Base-by-base conservation (phyloP, 1,284 basidiomycete species). In the Leccinum idahoense region DNA sequence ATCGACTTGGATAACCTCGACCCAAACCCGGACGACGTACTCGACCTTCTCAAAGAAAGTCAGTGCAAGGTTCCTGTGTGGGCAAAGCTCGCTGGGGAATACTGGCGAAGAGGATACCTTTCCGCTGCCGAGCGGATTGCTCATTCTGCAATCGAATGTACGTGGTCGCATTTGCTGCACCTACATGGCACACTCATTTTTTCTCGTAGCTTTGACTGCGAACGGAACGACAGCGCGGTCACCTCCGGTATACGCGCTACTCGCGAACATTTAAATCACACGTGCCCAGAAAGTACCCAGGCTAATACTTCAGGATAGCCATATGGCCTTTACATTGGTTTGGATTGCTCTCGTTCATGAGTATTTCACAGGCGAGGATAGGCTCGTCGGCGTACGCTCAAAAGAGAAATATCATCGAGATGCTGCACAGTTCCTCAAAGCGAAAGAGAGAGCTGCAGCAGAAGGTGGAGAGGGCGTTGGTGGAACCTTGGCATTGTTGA, bases 221-320 rank as follows among this genome's bases (percentile, higher is more conserved):
- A 83, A 82, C 63, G 82, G 80, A 11, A 77, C 77, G 12, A 73
- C 75, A 3, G 71, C 79, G 15, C 80, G 81, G 0, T 74, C 85
- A 60, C 83, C 81, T 23, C 88, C 91, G 7, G 81, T 95, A 60
- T 88, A 92, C 67, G 84, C 89, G 20, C 81, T 96, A 63, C 80
- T 93, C 23, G 93, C 93, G 2, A 94, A 94, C 74, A 84, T 96
- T 57, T 85, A 90, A 63, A 83, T 96, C 63, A 85, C 89, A 2
- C 81, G 86, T 67, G 90, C 93, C 1, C 83, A 90, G 35, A 83
- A 82, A 60, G 93, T 93, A 12, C 95, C 95, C 1, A 96, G 94
- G 71, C 71, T 89, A 5, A 79, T 91, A 29, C 74, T 96, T 1
- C 72, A 81, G 1, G 84, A 89, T 68, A 87, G 93, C 62, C 85